These are phyloP conservation scores for Xylaria sp. DNA, from an alignment of 2,329 filamentous ascomycete species.

Conservation along the genomic window DNA sequence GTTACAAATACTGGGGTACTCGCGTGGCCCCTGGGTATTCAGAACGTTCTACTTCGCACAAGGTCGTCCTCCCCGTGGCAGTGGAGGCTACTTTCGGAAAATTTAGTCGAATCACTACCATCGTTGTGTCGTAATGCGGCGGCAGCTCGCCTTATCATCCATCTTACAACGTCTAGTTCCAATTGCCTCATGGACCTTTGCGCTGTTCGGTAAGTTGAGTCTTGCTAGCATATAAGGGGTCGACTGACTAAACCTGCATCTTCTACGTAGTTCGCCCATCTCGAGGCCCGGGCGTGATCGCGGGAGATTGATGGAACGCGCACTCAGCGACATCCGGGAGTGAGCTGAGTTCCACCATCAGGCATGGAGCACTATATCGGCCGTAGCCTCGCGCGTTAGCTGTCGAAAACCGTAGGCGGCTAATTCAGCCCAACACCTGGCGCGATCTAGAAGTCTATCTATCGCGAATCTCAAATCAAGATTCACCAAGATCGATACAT, in stretches of 20 bases:
- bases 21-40: background rate
- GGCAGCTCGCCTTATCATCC: slow-evolving; percentile 16
- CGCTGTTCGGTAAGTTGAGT: background rate
- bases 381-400: slow-evolving; percentile 10
- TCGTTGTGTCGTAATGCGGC: slow-evolving; percentile 16
- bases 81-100: slow-evolving; percentile 4
- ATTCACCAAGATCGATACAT: slow-evolving; percentile 25
- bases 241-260: background rate
- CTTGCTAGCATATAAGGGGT: background rate
- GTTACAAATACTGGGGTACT: background rate
- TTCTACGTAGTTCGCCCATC: slow-evolving; percentile 5
- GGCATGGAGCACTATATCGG: background rate
- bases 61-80: slow-evolving; percentile 7
- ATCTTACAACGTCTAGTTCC: slow-evolving; percentile 4
- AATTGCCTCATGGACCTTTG: slow-evolving; percentile 15
- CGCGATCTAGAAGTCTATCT: slow-evolving; percentile 15
- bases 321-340: background rate
- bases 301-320: background rate
- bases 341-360: background rate
- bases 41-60: slow-evolving; percentile 9
- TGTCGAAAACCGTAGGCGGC: background rate
- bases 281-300: slow-evolving; percentile 12
- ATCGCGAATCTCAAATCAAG: slow-evolving; percentile 21
- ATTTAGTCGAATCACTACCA: slow-evolving; percentile 7
- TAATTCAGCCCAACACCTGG: slow-evolving; percentile 4